A percentile compares a stretch with the other conserved stretches of the same genome.
Conservation (phyloP, 2,329 filamentous ascomycete species). For the Xylaria multiplex region DNA sequence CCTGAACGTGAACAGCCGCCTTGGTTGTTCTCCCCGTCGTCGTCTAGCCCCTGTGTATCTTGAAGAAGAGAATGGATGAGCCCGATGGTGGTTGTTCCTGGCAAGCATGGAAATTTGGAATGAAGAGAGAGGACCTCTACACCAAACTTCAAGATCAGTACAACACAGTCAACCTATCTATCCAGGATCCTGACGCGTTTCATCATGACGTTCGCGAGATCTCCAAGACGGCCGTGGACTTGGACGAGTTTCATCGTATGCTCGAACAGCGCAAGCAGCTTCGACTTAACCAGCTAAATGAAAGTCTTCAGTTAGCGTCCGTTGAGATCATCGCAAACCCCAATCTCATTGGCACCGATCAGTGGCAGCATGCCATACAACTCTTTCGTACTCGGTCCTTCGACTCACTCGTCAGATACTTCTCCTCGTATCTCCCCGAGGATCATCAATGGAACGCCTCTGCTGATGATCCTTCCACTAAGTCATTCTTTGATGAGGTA, state of each 20-base stretch:
- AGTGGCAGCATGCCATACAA: slow-evolving; percentile 68
- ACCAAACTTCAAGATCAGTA: slow-evolving; percentile 68
- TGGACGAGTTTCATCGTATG: slow-evolving; percentile 64
- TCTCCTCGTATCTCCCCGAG: slow-evolving; percentile 66
- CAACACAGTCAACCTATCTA: slow-evolving; percentile 65
- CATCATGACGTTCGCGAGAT: slow-evolving; percentile 71
- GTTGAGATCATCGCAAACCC: slow-evolving; percentile 70
- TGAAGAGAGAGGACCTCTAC: slow-evolving; percentile 68
- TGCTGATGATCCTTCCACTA: slow-evolving; percentile 47
- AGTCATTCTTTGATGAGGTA: slow-evolving; percentile 55
- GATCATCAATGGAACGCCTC: slow-evolving; percentile 57
- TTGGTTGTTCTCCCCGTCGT: neutral
- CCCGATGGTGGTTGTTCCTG: slow-evolving; percentile 57
- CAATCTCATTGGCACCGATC: slow-evolving; percentile 65
- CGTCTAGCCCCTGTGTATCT: slow-evolving; percentile 28
- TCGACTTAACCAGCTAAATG: slow-evolving; percentile 65
- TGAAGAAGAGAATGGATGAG: slow-evolving; percentile 62
- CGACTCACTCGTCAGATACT: slow-evolving; percentile 69
- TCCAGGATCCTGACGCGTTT: slow-evolving; percentile 69
- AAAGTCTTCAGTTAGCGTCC: slow-evolving; percentile 66
- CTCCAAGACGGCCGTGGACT: slow-evolving; percentile 60
- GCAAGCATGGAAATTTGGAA: slow-evolving; percentile 72
- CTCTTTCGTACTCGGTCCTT: slow-evolving; percentile 68
- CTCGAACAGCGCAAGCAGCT: slow-evolving; percentile 64
- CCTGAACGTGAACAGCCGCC: slow-evolving; percentile 24